Evolutionary conservation across 306 rosid species (phyloP).

Genomic region (Astragalus glycyphyllos): DNA sequence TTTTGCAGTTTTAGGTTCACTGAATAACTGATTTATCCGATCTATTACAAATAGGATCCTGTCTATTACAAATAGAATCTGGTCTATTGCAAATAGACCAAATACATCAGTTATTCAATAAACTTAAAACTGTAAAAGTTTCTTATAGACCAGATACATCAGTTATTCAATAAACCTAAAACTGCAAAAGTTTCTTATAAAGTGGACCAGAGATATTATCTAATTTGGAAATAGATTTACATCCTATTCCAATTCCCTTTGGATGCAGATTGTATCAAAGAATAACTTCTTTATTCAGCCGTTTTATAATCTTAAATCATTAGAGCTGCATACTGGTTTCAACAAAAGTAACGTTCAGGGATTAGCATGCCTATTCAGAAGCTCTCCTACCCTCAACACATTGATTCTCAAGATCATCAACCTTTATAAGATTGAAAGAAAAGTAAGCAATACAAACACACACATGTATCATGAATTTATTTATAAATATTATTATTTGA

Average conservation of each 20-base stretch:
- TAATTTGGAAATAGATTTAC: constrained; percentile 5
- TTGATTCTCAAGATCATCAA: constrained; percentile 60
- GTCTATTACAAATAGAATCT: no score
- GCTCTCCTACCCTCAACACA: constrained; percentile 61
- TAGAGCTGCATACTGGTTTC: constrained; percentile 69
- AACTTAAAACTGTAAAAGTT: no score
- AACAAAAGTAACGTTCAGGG: constrained; percentile 65
- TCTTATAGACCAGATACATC: no score
- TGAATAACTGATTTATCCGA: no score
- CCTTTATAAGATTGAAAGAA: constrained; percentile 58
- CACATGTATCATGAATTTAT: no score
- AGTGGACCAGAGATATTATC: neutral
- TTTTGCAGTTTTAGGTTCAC: no score
- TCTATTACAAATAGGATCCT: no score
- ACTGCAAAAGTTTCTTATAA: no score
- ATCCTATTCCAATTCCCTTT: neutral
- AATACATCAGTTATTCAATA: no score
- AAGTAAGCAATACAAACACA: constrained; percentile 65
- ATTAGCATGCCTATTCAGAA: constrained; percentile 67
- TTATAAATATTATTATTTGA: neutral
- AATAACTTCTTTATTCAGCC: constrained; percentile 59
- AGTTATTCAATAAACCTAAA: no score
- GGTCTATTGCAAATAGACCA: no score
- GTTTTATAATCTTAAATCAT: constrained; percentile 61
- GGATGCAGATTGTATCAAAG: constrained; percentile 73